Conservation (phyloP, 2,329 filamentous ascomycete species). For the Talaromyces islandicus region DNA sequence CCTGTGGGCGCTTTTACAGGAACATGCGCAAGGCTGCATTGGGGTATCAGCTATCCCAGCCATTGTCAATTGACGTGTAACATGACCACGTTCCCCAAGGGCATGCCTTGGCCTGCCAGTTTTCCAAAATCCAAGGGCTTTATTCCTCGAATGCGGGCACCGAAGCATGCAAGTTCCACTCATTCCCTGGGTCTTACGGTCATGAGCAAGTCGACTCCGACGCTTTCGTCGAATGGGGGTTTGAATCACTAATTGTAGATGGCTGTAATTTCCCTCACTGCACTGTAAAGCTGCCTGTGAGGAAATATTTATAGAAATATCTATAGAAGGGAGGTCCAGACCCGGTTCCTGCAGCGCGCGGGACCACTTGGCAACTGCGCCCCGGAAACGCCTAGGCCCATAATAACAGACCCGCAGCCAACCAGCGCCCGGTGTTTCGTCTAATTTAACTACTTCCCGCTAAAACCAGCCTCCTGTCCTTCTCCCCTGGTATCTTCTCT, state of each 20-base stretch:
- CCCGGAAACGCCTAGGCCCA: neutral
- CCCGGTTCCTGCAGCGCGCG: too few relatives aligned
- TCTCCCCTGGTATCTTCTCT: neutral
- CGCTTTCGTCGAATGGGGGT: neutral
- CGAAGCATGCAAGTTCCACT: too few relatives aligned
- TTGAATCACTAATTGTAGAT: neutral
- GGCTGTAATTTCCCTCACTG: too few relatives aligned
- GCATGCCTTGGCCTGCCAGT: too few relatives aligned
- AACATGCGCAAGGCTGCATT: too few relatives aligned
- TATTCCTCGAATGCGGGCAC: neutral
- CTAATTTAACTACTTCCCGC: neutral
- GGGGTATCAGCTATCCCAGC: too few relatives aligned
- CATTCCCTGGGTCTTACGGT: too few relatives aligned
- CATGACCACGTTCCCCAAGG: too few relatives aligned
- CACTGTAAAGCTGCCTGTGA: too few relatives aligned
- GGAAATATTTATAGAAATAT: too few relatives aligned
- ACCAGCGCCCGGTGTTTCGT: neutral
- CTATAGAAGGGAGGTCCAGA: neutral
- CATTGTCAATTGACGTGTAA: too few relatives aligned
- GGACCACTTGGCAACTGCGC: too few relatives aligned
- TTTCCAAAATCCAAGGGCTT: neutral
- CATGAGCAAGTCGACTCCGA: neutral
- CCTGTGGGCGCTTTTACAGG: neutral
- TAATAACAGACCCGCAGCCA: neutral
- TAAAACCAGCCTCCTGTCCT: neutral